These are phyloP conservation scores for Arthrobotrys entomopaga DNA, from an alignment of 2,329 filamentous ascomycete genomes.

Conservation along the genomic window DNA sequence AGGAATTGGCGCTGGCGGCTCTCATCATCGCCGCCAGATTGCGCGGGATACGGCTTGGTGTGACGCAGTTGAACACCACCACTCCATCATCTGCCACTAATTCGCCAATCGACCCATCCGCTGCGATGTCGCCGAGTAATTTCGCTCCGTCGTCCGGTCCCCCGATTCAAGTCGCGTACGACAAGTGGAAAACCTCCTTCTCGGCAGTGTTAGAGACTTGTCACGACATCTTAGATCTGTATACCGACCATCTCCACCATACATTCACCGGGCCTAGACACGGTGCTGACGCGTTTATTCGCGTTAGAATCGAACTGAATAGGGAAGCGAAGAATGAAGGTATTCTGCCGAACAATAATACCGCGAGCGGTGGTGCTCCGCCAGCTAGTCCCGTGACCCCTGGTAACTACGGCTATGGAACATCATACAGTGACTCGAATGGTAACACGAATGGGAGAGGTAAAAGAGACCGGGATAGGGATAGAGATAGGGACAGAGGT, in stretches of 20 bases:
- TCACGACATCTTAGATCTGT: constrained; percentile 89
- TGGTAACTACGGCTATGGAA: constrained; percentile 49
- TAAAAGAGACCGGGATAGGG: constrained; percentile 22
- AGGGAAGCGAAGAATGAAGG: constrained; percentile 74
- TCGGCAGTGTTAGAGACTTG: constrained; percentile 76
- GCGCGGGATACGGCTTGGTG: constrained; percentile 68
- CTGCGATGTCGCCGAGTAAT: constrained; percentile 20
- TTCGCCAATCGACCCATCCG: constrained; percentile 59
- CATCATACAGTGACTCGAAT: constrained; percentile 48
- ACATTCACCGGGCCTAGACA: constrained; percentile 79
- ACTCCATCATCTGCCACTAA: constrained; percentile 66
- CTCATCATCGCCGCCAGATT: constrained; percentile 82
- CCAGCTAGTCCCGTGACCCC: constrained; percentile 51
- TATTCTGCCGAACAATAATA: constrained; percentile 61
- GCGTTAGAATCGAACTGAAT: constrained; percentile 86
- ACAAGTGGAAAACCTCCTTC: constrained; percentile 64
- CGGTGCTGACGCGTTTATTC: constrained; percentile 81
- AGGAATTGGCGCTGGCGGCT: constrained; percentile 84
- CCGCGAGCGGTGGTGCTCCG: constrained; percentile 59
- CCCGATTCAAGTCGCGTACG: constrained; percentile 29
- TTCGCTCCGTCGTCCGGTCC: constrained; percentile 16
- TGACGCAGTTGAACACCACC: constrained; percentile 62
- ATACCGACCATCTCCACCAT: constrained; percentile 80
- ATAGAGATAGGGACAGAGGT: constrained; percentile 17
- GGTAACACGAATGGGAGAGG: constrained; percentile 36